Conservation (phyloP, 768 basidiomycete genomes). For the Fomitopsis pulvina region DNA sequence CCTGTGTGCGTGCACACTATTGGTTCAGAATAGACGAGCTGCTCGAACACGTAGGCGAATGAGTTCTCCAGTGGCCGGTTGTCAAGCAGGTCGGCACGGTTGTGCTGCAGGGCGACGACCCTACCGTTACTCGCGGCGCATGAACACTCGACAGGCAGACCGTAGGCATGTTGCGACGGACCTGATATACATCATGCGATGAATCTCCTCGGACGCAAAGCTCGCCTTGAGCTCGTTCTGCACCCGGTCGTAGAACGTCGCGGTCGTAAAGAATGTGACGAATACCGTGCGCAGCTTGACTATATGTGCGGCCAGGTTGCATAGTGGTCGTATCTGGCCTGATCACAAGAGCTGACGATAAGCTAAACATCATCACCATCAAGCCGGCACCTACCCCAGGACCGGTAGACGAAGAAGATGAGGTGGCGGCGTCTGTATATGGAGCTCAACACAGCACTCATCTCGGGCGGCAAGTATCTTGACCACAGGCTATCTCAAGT, state of each 20-base stretch:
- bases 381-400: slow-evolving; percentile 3
- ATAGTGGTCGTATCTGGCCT: slow-evolving; percentile 14
- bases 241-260: slow-evolving; percentile 2
- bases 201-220: slow-evolving; percentile 4
- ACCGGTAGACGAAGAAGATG: not conserved
- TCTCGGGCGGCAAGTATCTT: not conserved
- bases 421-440: not conserved
- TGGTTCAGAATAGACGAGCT: slow-evolving; percentile 1
- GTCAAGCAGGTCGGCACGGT: not conserved
- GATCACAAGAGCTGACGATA: not conserved
- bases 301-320: slow-evolving; percentile 7
- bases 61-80: not conserved
- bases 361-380: not conserved
- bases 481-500: not conserved
- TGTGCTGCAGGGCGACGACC: slow-evolving; percentile 5
- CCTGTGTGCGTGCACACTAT: slow-evolving; percentile 7
- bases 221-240: slow-evolving; percentile 7
- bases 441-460: not conserved
- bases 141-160: not conserved
- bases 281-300: slow-evolving; percentile 5
- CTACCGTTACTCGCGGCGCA: not conserved
- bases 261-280: slow-evolving; percentile 10
- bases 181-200: not conserved
- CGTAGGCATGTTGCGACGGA: not conserved
- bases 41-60: slow-evolving; percentile 7